phyloP scores from a whole-genome alignment of 2,329 filamentous ascomycete genomes.

The Raffaelea deltoideospora region DNA sequence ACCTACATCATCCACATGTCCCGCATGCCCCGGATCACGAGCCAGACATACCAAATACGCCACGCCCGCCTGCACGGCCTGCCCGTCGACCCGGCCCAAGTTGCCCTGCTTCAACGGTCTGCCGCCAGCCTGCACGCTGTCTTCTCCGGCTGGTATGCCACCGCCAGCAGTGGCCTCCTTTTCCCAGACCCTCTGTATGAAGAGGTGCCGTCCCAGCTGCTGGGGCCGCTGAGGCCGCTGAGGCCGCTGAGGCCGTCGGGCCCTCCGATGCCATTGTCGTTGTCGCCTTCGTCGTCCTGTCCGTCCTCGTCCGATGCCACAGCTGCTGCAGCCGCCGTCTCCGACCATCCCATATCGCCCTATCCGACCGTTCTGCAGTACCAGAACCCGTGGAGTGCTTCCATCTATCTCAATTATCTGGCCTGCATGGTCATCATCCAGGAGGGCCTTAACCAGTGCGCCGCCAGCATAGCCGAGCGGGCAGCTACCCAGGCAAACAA shows the following conservation, averaged over 20 bases:
- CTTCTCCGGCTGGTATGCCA: constrained; percentile 17
- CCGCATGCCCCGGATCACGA: constrained; percentile 19
- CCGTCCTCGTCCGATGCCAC: too few species aligned
- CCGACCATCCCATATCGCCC: constrained; percentile 16
- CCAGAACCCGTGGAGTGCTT: constrained; percentile 17
- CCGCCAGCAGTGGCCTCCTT: constrained; percentile 8
- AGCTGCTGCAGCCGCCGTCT: constrained; percentile 14
- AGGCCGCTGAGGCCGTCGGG: too few species aligned
- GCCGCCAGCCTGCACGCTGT: constrained; percentile 15
- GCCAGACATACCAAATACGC: constrained; percentile 17
- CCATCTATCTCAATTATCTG: constrained; percentile 22
- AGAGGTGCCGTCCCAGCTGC: constrained; percentile 11
- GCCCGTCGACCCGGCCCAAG: constrained; percentile 14
- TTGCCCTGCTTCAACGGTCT: constrained; percentile 15
- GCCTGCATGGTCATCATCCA: constrained; percentile 24
- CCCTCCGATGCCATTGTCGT: too few species aligned
- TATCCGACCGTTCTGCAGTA: constrained; percentile 19
- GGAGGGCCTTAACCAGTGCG: constrained; percentile 19
- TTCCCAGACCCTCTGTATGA: constrained; percentile 1
- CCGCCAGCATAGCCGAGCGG: too few species aligned
- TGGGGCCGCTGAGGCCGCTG: too few species aligned
- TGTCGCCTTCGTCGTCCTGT: too few species aligned
- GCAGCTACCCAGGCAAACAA: too few species aligned
- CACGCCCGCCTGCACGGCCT: constrained; percentile 14
- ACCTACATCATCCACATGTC: constrained; percentile 19